Percentiles rank a stretch among this genome's conserved stretches.
phyloP scores from a whole-genome alignment of 768 basidiomycete genomes.

The Grammothele lineata region DNA sequence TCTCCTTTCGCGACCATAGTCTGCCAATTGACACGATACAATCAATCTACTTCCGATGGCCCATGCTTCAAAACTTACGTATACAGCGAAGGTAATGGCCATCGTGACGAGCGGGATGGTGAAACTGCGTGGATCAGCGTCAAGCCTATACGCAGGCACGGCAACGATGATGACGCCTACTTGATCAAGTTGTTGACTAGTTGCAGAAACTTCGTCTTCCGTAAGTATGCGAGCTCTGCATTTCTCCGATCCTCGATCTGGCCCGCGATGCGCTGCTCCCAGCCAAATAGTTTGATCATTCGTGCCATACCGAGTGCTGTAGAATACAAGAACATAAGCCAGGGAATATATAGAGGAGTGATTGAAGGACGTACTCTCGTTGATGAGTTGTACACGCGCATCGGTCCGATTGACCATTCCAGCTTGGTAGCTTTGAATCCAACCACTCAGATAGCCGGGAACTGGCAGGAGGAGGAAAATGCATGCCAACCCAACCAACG shows the following conservation, averaged over 20 bases:
- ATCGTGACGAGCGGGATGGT: slow-evolving; percentile 60
- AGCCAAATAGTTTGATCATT: slow-evolving; percentile 45
- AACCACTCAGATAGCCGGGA: slow-evolving; percentile 30
- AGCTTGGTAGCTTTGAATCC: slow-evolving; percentile 31
- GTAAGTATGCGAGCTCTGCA: slow-evolving; percentile 52
- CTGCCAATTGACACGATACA: slow-evolving; percentile 10
- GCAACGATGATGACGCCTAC: no score
- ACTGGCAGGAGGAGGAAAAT: slow-evolving; percentile 37
- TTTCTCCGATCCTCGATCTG: slow-evolving; percentile 53
- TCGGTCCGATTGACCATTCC: slow-evolving; percentile 44
- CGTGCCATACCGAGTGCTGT: slow-evolving; percentile 32
- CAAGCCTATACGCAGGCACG: no score
- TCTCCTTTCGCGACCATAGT: slow-evolving; percentile 34
- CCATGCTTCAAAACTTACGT: no score
- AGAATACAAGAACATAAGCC: no score
- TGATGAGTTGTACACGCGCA: slow-evolving; percentile 37
- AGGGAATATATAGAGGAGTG: no score
- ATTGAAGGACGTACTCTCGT: slow-evolving; percentile 27
- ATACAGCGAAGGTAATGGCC: slow-evolving; percentile 60
- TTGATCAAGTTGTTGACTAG: no score
- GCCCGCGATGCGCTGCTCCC: slow-evolving; percentile 43
- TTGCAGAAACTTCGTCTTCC: slow-evolving; percentile 46
- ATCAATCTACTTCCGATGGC: no score
- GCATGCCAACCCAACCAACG: slow-evolving; percentile 37
- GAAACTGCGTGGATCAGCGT: slow-evolving; percentile 53